Evolutionary conservation across 805 yeast genomes (phyloP).

Genomic region (Ogataea philodendri): DNA sequence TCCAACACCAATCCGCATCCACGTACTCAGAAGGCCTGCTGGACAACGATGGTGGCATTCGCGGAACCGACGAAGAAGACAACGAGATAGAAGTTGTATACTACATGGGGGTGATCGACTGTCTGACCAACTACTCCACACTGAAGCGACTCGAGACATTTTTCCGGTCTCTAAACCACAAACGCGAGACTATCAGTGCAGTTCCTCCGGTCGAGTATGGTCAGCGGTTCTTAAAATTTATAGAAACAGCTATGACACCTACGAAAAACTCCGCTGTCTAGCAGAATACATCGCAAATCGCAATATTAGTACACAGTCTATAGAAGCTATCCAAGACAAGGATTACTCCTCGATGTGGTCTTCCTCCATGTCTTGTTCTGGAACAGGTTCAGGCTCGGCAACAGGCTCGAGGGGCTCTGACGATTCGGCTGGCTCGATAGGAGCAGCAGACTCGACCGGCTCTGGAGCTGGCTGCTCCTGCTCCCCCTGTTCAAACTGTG

Average conservation of each 20-base stretch:
- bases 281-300: conserved; percentile 12
- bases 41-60: conserved; percentile 70
- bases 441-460: conserved; percentile 6
- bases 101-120: conserved; percentile 91
- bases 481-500: conserved; percentile 5
- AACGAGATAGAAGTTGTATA: conserved; percentile 68
- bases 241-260: conserved; percentile 33
- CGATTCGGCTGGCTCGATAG: conserved; percentile 3
- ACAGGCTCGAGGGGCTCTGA: conserved; percentile 7
- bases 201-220: conserved; percentile 91
- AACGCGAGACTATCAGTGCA: conserved; percentile 74
- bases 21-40: conserved; percentile 19
- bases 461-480: not conserved
- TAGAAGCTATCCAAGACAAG: too few species aligned
- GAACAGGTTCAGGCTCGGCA: conserved; percentile 15
- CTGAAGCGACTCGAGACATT: conserved; percentile 81
- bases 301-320: conserved; percentile 12
- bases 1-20: conserved; percentile 16
- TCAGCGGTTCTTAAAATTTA: conserved; percentile 74
- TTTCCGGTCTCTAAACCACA: conserved; percentile 72
- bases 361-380: conserved; percentile 18
- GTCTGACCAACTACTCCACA: conserved; percentile 76
- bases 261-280: conserved; percentile 4
- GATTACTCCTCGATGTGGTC: conserved; percentile 12
- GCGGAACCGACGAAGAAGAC: conserved; percentile 63